A percentile compares a stretch with the other conserved stretches of the same genome.
Evolutionary conservation across 768 basidiomycete genomes (phyloP).

Genomic region (Phanerochaete sordida): DNA sequence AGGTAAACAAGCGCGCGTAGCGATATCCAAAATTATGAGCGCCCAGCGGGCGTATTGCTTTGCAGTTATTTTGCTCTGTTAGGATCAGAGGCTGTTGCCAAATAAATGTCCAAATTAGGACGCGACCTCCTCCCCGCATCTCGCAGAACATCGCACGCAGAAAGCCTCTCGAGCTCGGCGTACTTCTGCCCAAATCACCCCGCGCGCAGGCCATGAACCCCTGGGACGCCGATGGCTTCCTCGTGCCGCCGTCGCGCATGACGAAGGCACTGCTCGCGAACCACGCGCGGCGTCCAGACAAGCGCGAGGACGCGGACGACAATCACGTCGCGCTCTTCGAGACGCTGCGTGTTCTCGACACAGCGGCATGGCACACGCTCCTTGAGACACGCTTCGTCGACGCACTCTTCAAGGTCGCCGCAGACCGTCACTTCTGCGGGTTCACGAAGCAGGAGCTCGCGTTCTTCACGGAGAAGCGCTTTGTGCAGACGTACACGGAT

Average conservation of each 20-base stretch:
- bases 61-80: slow-evolving; percentile 17
- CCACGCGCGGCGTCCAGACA: too few species aligned
- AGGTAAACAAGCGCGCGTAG: slow-evolving; percentile 8
- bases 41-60: slow-evolving; percentile 9
- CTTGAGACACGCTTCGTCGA: neutral
- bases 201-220: too few species aligned
- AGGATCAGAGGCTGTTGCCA: slow-evolving; percentile 15
- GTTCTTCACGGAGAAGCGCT: too few species aligned
- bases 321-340: neutral
- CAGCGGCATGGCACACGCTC: neutral
- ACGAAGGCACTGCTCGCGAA: too few species aligned
- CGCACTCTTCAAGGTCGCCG: neutral
- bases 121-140: neutral
- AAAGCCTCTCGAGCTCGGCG: too few species aligned
- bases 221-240: too few species aligned
- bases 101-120: slow-evolving; percentile 10
- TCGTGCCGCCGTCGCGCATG: too few species aligned
- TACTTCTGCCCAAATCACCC: too few species aligned
- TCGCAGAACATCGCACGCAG: too few species aligned
- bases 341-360: neutral
- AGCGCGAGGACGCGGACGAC: neutral
- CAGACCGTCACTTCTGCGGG: neutral
- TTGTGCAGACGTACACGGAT: neutral
- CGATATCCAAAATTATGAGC: neutral
- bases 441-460: neutral